phyloP scores from a whole-genome alignment of 2,329 filamentous ascomycete species.

The Tolypocladium inflatum region DNA sequence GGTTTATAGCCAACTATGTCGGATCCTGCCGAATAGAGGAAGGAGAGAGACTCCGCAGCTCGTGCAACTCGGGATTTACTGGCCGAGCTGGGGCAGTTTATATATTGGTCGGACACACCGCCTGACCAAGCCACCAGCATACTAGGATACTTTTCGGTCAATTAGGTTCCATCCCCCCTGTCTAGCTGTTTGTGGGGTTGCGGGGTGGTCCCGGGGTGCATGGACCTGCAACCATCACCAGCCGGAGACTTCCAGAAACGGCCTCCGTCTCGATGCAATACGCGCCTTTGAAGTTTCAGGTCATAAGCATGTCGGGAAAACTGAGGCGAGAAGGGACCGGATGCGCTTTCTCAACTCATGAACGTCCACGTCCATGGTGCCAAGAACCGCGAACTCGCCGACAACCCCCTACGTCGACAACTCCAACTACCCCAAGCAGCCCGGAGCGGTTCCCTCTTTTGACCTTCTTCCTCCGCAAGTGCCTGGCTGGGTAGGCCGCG shows the following conservation, averaged over 20 bases:
- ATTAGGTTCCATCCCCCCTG: background rate
- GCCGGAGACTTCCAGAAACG: background rate
- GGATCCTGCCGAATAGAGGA: background rate
- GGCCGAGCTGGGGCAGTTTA: background rate
- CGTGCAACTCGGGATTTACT: background rate
- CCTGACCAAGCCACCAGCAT: background rate
- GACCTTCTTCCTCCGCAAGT: background rate
- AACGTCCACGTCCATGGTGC: background rate
- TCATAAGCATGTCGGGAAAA: background rate
- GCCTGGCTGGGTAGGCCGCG: background rate
- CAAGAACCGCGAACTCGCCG: background rate
- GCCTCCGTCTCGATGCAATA: background rate
- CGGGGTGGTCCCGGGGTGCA: background rate
- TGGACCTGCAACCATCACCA: background rate
- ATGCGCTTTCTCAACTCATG: background rate
- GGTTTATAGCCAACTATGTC: background rate
- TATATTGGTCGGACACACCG: background rate
- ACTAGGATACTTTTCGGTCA: background rate
- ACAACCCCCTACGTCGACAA: background rate
- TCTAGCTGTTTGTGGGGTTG: background rate
- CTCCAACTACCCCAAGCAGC: background rate
- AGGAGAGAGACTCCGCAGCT: background rate
- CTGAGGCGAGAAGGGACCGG: background rate
- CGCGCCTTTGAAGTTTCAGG: background rate
- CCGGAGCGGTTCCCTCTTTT: background rate